Base-by-base conservation (phyloP, 2,329 filamentous ascomycete species). In the Pseudogymnoascus sp. region DNA sequence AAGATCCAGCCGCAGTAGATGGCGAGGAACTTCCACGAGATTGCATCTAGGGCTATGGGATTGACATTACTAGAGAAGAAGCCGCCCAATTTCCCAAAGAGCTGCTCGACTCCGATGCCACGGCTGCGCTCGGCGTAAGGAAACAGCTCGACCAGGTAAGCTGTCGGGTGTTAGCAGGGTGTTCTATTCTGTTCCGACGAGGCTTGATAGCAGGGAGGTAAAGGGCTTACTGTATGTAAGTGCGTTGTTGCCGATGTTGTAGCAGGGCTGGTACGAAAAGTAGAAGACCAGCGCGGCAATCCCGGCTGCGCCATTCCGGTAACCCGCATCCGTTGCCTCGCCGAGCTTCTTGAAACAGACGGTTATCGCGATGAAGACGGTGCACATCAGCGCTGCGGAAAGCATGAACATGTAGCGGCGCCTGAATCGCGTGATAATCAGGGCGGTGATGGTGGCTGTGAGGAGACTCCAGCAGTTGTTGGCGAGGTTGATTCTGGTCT, bases 171-270 rank as follows among this genome's bases (percentile, higher is more conserved):
- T 43, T 43, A 23, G 39, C 39, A 43, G 39, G 6, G 39, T 43
- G 39, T 43, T 43, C 19, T 43, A 4, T 43, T n/a, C 16, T 19
- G 19, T 19, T 19, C 2, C 19, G 19, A 19, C 19, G 26, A 35
- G 21, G 19, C 5, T 43, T 43, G 6, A 43, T 43, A 11, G 26
- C 45, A 61, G 66, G 66, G 59, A n/a, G 19, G 19, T 68, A 66
- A 12, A 21, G 39, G 11, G 11, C 39, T 43, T 43, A 43, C 39
- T 78, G 68, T 79, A 79, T 1, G 78, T 79, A 43, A 81, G 71
- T 29, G 79, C 77, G 65, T 81, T 81, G 70, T 80, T 80, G 12
- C 77, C 79, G 59, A 80, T 74, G 64, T 81, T 81, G 69, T 81
- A 81, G 65, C 71, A 73, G 2, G 78, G 78, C 8, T 74, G 66